Base-by-base conservation (phyloP, 2,329 filamentous ascomycete genomes). In the Talaromyces islandicus region DNA sequence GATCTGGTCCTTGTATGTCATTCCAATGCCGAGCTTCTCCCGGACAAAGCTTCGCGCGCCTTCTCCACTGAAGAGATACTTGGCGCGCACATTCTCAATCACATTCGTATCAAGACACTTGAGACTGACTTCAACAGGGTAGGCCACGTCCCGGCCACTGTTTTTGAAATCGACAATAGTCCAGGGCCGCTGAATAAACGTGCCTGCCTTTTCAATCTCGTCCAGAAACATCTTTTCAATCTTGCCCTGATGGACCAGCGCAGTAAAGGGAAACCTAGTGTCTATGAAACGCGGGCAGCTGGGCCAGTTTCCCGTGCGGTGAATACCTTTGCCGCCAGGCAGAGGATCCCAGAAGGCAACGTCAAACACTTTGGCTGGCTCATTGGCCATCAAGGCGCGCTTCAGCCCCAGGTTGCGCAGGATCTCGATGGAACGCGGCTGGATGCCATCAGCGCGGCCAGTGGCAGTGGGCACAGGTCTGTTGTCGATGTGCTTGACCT, bases 401-500 rank as follows among this genome's bases (percentile, higher is more conserved):
- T 96, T 96, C 60, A 96, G 79, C 1, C 90, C 91, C 88, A 96
- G 91, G 71, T 96, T 96, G 57, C 89, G 86, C 54, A 96, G 81
- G 17, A 96, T 83, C 68, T 96, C 92, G 25, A 95, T 81, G 0
- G 92, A 95, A 43, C 92, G 87, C 41, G 92, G 92, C 77, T 96
- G 92, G 60, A 97, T 95, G 63, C 91, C 92, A 75, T 96, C 92
- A 59, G 92, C 92, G 64, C 92, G 89, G 57, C 92, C 92, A 21
- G 91, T 96, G 2, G 85, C 79, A 12, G 92, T 96, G 17, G 92
- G 92, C 69, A 93, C 89, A 2, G 91, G 81, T 61, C 92, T 84
- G 76, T 95, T 96, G 77, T 96, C 92, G 70, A 96, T 91, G 77
- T 96, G 91, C 80, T 93, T 96, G 75, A 97, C 91, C 74, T 86